phyloP scores from a whole-genome alignment of 2,329 filamentous ascomycete genomes.

The Stachybotrys chlorohalonatus region DNA sequence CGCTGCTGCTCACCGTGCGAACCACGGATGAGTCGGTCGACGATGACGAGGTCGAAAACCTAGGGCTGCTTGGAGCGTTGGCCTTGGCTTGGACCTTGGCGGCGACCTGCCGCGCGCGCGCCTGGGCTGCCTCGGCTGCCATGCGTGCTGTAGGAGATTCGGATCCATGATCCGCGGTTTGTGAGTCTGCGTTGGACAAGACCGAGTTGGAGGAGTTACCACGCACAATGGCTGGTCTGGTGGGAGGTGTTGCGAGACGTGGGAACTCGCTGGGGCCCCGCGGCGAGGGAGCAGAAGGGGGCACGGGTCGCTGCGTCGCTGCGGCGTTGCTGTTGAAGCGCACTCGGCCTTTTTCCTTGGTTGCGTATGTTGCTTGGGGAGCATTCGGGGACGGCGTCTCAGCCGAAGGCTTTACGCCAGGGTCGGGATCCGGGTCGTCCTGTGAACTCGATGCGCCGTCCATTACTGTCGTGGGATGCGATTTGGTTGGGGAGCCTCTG shows the following conservation, averaged over 20 bases:
- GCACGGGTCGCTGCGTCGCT: conserved; percentile 15
- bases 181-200: conserved; percentile 13
- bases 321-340: conserved; percentile 38
- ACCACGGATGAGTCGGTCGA: not conserved
- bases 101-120: conserved; percentile 31
- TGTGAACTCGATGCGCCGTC: not conserved
- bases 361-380: not conserved
- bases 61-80: conserved; percentile 16
- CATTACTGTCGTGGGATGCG: not conserved
- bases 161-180: conserved; percentile 15
- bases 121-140: conserved; percentile 26
- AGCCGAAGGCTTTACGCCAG: not conserved
- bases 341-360: conserved; percentile 36
- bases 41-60: conserved; percentile 11
- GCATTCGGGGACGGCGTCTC: not conserved
- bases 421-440: not conserved
- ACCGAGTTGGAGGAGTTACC: conserved; percentile 30
- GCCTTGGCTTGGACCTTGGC: conserved; percentile 22
- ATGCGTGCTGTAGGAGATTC: conserved; percentile 15
- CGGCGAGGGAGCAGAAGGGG: conserved; percentile 6
- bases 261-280: not conserved
- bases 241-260: conserved; percentile 2
- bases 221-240: conserved; percentile 32
- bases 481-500: not conserved
- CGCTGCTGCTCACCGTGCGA: not conserved